phyloP scores from a whole-genome alignment of 768 basidiomycete genomes.

The Russula ochroleuca region DNA sequence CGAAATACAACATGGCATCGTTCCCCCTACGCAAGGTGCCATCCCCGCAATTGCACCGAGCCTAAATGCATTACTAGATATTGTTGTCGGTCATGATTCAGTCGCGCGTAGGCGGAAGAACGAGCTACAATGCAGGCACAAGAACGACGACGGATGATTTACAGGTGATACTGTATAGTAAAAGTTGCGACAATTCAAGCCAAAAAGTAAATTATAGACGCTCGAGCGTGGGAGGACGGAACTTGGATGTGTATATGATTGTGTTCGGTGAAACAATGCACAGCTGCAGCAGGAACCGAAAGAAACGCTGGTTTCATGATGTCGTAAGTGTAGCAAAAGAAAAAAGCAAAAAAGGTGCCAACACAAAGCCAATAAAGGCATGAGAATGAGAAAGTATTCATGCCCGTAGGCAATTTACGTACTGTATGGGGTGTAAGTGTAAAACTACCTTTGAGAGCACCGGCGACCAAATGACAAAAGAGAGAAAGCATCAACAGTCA shows the following conservation, averaged over 20 bases:
- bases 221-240: not conserved
- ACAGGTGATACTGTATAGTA: not conserved
- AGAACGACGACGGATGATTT: slow-evolving; percentile 1
- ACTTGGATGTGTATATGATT: slow-evolving; percentile 15
- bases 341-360: not conserved
- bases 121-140: not conserved
- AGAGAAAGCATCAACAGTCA: not conserved
- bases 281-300: not conserved
- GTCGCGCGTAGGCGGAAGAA: not conserved
- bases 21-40: not conserved
- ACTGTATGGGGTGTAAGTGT: slow-evolving; percentile 22
- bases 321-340: slow-evolving; percentile 11
- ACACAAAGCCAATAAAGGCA: not conserved
- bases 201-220: slow-evolving; percentile 2
- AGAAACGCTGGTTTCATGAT: slow-evolving; percentile 1
- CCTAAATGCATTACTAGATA: not conserved
- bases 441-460: not conserved
- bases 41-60: not conserved
- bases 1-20: not conserved
- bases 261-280: not conserved
- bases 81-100: not conserved
- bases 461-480: not conserved
- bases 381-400: slow-evolving; percentile 10
- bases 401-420: slow-evolving; percentile 9
- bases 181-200: slow-evolving; percentile 14